phyloP scores from a whole-genome alignment of 2,329 filamentous ascomycete genomes.

The Hypoxylon sp. region DNA sequence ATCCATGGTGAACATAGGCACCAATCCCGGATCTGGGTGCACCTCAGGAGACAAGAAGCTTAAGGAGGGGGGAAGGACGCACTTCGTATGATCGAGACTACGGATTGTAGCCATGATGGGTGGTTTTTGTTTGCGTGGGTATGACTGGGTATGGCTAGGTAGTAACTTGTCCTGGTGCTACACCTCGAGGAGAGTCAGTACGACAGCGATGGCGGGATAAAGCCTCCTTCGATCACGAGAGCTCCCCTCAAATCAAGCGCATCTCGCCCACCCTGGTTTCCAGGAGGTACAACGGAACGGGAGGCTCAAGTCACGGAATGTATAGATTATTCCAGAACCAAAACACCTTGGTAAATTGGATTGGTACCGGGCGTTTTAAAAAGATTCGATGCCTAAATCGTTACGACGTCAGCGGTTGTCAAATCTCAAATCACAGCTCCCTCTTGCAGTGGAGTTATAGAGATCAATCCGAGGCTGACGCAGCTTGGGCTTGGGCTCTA shows the following conservation, averaged over 20 bases:
- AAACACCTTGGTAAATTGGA: conserved; percentile 6
- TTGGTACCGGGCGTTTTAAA: neutral
- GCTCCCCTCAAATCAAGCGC: conserved; percentile 24
- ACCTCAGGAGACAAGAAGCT: neutral
- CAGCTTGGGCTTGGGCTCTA: conserved; percentile 37
- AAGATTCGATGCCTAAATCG: conserved; percentile 22
- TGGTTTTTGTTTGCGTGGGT: conserved; percentile 18
- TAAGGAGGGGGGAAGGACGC: conserved; percentile 35
- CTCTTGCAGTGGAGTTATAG: conserved; percentile 19
- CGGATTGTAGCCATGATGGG: conserved; percentile 51
- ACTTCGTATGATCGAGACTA: conserved; percentile 53
- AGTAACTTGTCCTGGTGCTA: conserved; percentile 10
- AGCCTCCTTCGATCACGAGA: conserved; percentile 19
- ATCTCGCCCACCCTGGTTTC: conserved; percentile 28
- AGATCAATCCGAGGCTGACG: conserved; percentile 35
- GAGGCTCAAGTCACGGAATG: conserved; percentile 9
- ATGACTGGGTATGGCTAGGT: too few species aligned
- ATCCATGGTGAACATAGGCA: conserved; percentile 8
- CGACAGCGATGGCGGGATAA: conserved; percentile 7
- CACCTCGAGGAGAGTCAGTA: conserved; percentile 12
- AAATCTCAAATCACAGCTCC: conserved; percentile 22
- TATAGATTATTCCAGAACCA: conserved; percentile 5
- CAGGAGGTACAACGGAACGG: conserved; percentile 6
- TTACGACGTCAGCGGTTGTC: conserved; percentile 32
- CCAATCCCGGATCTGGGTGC: conserved; percentile 5